Base-by-base conservation (phyloP, 2,329 filamentous ascomycete species). In the Bipolaris zeicola region DNA sequence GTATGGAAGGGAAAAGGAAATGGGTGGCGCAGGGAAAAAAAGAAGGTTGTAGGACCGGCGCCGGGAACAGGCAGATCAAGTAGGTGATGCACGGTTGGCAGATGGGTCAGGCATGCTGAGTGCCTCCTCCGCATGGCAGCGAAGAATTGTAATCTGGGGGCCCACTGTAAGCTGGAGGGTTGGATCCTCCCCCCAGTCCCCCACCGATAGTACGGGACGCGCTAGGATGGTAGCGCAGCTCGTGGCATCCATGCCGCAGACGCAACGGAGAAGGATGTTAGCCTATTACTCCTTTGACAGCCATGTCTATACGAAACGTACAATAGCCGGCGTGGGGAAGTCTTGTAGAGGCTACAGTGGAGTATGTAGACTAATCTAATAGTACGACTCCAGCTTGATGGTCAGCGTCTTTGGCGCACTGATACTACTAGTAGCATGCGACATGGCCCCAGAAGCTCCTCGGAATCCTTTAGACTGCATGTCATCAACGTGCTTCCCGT, bases 81-180 rank as follows among this genome's bases (percentile, higher is more conserved):
- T 38, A 56, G 52, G 61, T 69, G 64, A 71, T 70, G 69, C 72
- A 73, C 45, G 41, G 36, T 31, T 41, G 51, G 16, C 24, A 11
- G 50, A 50, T 33, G 54, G 50, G 50, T 36, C 43, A 38, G 26
- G 44, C 43, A 50, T 60, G 55, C 60, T 60, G 57, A 65, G 39
- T 55, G 28, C 6, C 6, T 5, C 50, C 44, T 42, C 41, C 41
- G 36, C 50, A 52, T 36, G 47, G 55, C 48, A 45, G 39, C 53
- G 52, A 57, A 53, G 47, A 22, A 46, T 52, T 47, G 42, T 57
- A 61, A 60, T 58, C 52, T 50, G 36, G n/a, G 34, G 50, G 48
- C 53, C 58, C 58, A 62, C 61, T 62, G 55, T 57, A 53, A 43
- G 50, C 55, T 58, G 50, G 54, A 33, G 38, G n/a, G 37, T 38